phyloP scores from a whole-genome alignment of 768 basidiomycete species.

The Phylloporus sp. region DNA sequence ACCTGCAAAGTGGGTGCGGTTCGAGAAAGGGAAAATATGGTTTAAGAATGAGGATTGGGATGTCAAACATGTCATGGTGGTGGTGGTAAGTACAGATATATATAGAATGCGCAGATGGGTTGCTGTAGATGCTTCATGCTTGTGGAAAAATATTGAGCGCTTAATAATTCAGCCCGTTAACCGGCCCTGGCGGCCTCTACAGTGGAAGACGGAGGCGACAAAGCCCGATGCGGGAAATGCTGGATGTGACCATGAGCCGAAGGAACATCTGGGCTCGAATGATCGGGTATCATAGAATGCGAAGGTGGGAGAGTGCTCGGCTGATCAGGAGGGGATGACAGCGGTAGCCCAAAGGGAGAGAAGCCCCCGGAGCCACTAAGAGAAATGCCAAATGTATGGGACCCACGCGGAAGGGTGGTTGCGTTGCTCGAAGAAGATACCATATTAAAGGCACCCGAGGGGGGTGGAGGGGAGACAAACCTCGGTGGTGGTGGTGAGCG shows the following conservation, averaged over 20 bases:
- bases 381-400: slow-evolving; percentile 30
- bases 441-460: slow-evolving; percentile 28
- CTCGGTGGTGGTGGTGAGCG: slow-evolving; percentile 33
- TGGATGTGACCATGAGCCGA: slow-evolving; percentile 32
- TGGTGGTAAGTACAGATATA: slow-evolving; percentile 36
- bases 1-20: slow-evolving; percentile 27
- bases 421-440: slow-evolving; percentile 25
- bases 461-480: slow-evolving; percentile 31
- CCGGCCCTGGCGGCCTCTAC: slow-evolving; percentile 37
- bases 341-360: slow-evolving; percentile 31
- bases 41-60: slow-evolving; percentile 27
- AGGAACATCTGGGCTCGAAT: slow-evolving; percentile 28
- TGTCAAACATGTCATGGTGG: slow-evolving; percentile 32
- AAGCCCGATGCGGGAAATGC: slow-evolving; percentile 37
- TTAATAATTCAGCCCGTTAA: slow-evolving; percentile 37
- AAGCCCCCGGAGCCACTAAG: slow-evolving; percentile 25
- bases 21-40: slow-evolving; percentile 19
- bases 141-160: slow-evolving; percentile 35
- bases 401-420: slow-evolving; percentile 25
- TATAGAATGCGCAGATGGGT: slow-evolving; percentile 38
- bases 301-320: slow-evolving; percentile 24
- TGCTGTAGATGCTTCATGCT: slow-evolving; percentile 38
- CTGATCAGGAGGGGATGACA: slow-evolving; percentile 29
- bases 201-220: slow-evolving; percentile 36
- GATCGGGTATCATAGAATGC: slow-evolving; percentile 35